Evolutionary conservation across 305 asterid species (phyloP).

Genomic region (Plantago coronopus): DNA sequence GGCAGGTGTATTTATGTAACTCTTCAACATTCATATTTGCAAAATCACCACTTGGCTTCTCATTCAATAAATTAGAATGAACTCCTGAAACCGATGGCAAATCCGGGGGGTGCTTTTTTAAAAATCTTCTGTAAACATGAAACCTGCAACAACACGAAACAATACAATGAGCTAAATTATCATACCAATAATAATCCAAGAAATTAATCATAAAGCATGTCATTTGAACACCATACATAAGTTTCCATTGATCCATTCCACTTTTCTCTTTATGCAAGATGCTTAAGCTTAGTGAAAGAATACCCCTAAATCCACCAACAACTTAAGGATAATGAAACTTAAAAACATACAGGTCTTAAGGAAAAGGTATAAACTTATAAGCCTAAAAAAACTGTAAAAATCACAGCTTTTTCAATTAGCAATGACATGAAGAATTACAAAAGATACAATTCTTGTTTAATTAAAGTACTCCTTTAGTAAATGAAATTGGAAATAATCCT

Average conservation of each 20-base stretch:
- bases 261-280: no score
- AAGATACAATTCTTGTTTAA: no score
- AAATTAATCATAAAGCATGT: neutral
- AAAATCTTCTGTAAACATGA: conserved; percentile 42
- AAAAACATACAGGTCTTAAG: no score
- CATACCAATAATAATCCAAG: neutral
- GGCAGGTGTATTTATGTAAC: conserved; percentile 39
- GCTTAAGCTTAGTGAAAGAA: no score
- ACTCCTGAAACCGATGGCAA: conserved; percentile 27
- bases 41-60: conserved; percentile 31
- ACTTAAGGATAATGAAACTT: no score
- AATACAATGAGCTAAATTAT: conserved; percentile 4
- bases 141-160: conserved; percentile 49
- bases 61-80: conserved; percentile 33
- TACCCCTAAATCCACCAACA: no score
- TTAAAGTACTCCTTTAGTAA: no score
- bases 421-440: no score
- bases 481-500: no score
- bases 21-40: conserved; percentile 43
- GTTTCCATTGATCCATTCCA: no score
- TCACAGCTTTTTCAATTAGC: neutral
- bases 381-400: no score
- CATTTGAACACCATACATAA: neutral
- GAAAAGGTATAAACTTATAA: no score
- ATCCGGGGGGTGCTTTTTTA: conserved; percentile 42